These are phyloP conservation scores for Sugiyamaella mastotermitis DNA, from an alignment of 805 yeast genomes.

Conservation along the genomic window DNA sequence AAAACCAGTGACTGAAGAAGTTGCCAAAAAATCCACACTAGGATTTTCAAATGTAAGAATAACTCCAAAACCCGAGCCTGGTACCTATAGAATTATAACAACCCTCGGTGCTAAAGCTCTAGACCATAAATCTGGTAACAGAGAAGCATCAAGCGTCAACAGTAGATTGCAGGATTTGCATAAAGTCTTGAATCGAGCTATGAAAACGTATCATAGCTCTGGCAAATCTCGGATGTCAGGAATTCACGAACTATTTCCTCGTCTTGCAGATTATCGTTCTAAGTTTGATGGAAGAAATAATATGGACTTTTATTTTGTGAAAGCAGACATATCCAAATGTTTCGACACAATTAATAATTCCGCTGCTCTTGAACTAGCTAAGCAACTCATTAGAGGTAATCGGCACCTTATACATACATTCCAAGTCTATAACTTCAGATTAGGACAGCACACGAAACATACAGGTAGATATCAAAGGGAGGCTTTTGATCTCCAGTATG, in stretches of 20 bases:
- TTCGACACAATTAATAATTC: slow-evolving; percentile 54
- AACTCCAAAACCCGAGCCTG: slow-evolving; percentile 50
- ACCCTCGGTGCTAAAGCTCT: slow-evolving; percentile 6
- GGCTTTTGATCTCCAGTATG: too few relatives aligned
- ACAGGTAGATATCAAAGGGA: too few relatives aligned
- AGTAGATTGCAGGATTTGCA: slow-evolving; percentile 17
- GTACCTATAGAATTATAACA: slow-evolving; percentile 33
- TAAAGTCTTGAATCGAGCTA: slow-evolving; percentile 1
- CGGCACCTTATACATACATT: too few relatives aligned
- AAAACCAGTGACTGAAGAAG: slow-evolving; percentile 16
- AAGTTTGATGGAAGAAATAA: background rate
- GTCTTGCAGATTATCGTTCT: background rate
- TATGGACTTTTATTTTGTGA: slow-evolving; percentile 41
- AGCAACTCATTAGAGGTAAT: slow-evolving; percentile 1
- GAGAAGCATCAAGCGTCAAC: too few relatives aligned
- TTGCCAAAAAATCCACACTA: slow-evolving; percentile 29
- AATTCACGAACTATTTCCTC: background rate
- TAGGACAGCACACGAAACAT: too few relatives aligned
- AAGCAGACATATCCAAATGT: slow-evolving; percentile 72
- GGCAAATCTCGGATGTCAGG: background rate
- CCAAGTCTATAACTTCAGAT: too few relatives aligned
- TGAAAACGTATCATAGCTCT: background rate
- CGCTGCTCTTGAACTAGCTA: slow-evolving; percentile 13
- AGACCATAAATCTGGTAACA: too few relatives aligned
- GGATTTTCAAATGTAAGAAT: slow-evolving; percentile 32